A percentile compares a stretch with the other conserved stretches of the same genome.
Conservation (phyloP, 805 yeast genomes). For the Lachancea kluyveri region DNA sequence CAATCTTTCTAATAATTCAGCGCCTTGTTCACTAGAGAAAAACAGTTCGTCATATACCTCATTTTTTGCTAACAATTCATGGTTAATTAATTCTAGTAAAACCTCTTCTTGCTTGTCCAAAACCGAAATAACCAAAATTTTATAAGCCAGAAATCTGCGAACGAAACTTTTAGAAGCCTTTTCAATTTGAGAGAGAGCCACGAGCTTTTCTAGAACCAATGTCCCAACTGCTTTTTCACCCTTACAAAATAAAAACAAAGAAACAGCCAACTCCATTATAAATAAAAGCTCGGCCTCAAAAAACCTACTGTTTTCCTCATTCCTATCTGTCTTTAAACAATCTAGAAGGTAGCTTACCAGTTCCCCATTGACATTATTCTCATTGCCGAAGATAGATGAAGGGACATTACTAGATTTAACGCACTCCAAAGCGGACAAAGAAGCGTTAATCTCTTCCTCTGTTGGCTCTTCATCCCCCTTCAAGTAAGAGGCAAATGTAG, state of each 20-base stretch:
- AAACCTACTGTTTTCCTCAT: slow-evolving; percentile 30
- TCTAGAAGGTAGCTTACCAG: slow-evolving; percentile 32
- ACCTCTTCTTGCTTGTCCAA: slow-evolving; percentile 18
- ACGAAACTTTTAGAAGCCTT: slow-evolving; percentile 23
- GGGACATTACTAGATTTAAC: slow-evolving; percentile 61
- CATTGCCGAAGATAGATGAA: slow-evolving; percentile 46
- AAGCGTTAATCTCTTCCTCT: slow-evolving; percentile 84
- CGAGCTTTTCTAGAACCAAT: slow-evolving; percentile 17
- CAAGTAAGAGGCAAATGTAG: slow-evolving; percentile 86
- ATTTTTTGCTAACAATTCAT: slow-evolving; percentile 27
- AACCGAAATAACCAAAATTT: slow-evolving; percentile 23
- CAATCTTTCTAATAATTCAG: slow-evolving; percentile 39
- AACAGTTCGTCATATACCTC: slow-evolving; percentile 29
- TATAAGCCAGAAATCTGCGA: slow-evolving; percentile 36
- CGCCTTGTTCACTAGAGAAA: slow-evolving; percentile 39
- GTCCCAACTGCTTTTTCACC: slow-evolving; percentile 29
- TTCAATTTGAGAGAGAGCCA: slow-evolving; percentile 12
- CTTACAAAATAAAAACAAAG: slow-evolving; percentile 24
- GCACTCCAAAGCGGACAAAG: slow-evolving; percentile 79
- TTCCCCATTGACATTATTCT: slow-evolving; percentile 25
- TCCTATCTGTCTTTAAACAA: slow-evolving; percentile 31
- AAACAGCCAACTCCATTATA: slow-evolving; percentile 37
- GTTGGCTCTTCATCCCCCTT: slow-evolving; percentile 96
- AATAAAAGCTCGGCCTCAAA: slow-evolving; percentile 45
- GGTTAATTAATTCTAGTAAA: slow-evolving; percentile 21